Evolutionary conservation across 106 monocot genomes (phyloP), one percentile per base, ranked within the genome.

Genomic region (Dendrobium chrysotoxum): DNA sequence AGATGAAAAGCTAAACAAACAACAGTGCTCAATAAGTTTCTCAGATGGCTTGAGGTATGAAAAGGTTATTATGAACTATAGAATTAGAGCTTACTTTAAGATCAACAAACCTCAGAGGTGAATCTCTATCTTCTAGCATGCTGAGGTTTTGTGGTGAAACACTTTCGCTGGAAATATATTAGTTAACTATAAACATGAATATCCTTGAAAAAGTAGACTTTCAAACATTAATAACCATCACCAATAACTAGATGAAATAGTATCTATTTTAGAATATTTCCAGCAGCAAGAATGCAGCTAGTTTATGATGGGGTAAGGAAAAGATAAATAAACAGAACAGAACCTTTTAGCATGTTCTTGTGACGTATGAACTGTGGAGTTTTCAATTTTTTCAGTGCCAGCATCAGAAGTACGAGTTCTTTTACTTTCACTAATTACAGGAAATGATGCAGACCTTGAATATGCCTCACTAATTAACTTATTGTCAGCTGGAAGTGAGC

Each of bases 401-500:
- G 31, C 73, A 58, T 73, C 40, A 26, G 82, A 40, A 72, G 54
- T 30, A 57, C 25, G 53, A 75, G 67, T 75, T 70, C 67, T 85
- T 78, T 88, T 86, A 44, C 67, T 87, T 83, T 77, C 82, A 78
- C 53, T 86, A 82, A 88, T 53, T 42, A 84, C 81, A 86, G 65
- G 79, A 79, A 85, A 71, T n/a, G 85, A 85, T 17, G 47, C 80
- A 30, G 77, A 76, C 38, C 83, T 85, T 8, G 82, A 86, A 40
- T 77, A 79, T 18, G 80, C 11, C 35, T 90, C 84, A 79, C 76
- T 85, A 30, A 45, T 42, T 65, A 83, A 82, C 79, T 83, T 86
- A 40, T 78, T 93, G 66, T 93, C 82, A 73, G 82, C 9, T 44
- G 86, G 84, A 79, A 89, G 80, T 18, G 93, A 93, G 85, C 90